Evolutionary conservation across 495 filamentous ascomycete species (phyloP).

Genomic region (Xylaria bambusicola): DNA sequence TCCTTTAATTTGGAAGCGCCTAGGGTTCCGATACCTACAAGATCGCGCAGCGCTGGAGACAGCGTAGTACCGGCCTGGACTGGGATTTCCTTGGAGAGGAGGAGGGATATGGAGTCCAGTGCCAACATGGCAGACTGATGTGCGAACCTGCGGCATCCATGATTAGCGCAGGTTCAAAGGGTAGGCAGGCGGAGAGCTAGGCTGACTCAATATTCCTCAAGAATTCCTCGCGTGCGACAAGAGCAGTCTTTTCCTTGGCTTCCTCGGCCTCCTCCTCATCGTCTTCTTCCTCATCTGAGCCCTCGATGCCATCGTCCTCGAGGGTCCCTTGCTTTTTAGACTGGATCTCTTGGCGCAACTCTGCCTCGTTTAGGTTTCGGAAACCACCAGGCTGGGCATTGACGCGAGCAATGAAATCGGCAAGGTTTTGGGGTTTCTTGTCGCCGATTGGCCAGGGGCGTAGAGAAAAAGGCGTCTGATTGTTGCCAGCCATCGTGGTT

Average conservation of each 20-base stretch:
- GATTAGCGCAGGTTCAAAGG: conserved; percentile 13
- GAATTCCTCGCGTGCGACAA: conserved; percentile 54
- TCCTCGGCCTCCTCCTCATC: conserved; percentile 16
- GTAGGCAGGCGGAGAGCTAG: background rate
- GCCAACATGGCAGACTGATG: conserved; percentile 65
- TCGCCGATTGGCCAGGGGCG: conserved; percentile 59
- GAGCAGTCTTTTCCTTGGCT: conserved; percentile 41
- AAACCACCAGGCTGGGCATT: conserved; percentile 75
- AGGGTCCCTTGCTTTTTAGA: conserved; percentile 42
- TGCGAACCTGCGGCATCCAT: conserved; percentile 43
- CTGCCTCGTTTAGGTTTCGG: conserved; percentile 64
- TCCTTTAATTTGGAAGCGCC: conserved; percentile 70
- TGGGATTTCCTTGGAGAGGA: conserved; percentile 75
- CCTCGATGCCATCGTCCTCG: conserved; percentile 22
- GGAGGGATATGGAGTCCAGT: conserved; percentile 82
- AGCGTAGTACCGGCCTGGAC: conserved; percentile 68
- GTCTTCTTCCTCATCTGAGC: conserved; percentile 37
- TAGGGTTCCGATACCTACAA: conserved; percentile 71
- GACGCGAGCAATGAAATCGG: conserved; percentile 73
- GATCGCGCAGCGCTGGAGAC: conserved; percentile 65
- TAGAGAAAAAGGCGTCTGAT: conserved; percentile 59
- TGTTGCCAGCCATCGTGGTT: conserved; percentile 7
- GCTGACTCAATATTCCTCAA: conserved; percentile 53
- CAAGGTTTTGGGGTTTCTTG: conserved; percentile 60
- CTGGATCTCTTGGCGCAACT: conserved; percentile 61